Evolutionary conservation across 768 basidiomycete genomes (phyloP), one percentile per base, ranked within the genome.

Genomic region (Leccinellum luteum): DNA sequence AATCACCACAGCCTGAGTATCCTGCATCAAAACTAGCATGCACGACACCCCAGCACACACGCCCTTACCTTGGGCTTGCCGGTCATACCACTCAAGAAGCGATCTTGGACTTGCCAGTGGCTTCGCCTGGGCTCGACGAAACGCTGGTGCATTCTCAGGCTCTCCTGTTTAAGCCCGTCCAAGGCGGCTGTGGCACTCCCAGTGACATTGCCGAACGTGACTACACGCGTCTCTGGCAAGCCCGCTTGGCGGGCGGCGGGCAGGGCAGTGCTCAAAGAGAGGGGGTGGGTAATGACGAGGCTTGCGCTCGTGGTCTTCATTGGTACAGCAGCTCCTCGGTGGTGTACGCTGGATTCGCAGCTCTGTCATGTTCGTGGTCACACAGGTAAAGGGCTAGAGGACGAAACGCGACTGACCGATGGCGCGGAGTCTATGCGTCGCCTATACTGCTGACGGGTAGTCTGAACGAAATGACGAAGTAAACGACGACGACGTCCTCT

Each of bases 1-100:
- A 56, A 90, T 84, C 9, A 76, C 79, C 17, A 89, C 86, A 13
- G 86, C 89, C 86, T 86, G 32, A 49, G 12, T 15, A 27, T 17
- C 8, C 23, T 35, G 6, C 31, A 0, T 63, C 51, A 41, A 38
- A n/a, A n/a, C n/a, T 17, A 17, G 3, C 48, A 15, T 25, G 2
- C 17, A 21, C 32, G 8, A 9, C 1, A 25, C 4, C 25, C 3
- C 30, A 3, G 35, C 15, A 19, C n/a, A 14, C 27, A 17, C 7
- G 13, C 55, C n/a, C n/a, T 51, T 15, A 68, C 69, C 58, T 71
- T 69, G 30, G 70, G 75, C 65, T 70, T 74, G 69, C 87, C 87
- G 15, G 88, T 90, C 25, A 89, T 90, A 59, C n/a, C n/a, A n/a
- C 87, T 89, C 1, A 87, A 89, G 62, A 90, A 87, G 53, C 79